These are phyloP conservation scores for Phytophthora nicotianae DNA, from an alignment of 352 stramenopile species.

Conservation along the genomic window DNA sequence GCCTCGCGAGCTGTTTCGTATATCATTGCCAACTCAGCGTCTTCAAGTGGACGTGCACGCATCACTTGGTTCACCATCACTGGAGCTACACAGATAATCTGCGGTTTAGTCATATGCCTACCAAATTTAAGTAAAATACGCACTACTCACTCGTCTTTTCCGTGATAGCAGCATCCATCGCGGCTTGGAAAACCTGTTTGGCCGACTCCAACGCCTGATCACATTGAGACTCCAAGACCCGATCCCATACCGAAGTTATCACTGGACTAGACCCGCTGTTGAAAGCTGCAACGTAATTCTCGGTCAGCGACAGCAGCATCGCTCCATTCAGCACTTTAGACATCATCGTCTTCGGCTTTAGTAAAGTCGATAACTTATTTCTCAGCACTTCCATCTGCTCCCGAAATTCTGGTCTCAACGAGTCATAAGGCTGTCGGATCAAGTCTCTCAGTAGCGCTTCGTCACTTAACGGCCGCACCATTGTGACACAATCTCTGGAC, in stretches of 20 bases:
- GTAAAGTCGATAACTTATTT: slow-evolving; percentile 52
- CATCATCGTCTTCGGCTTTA: slow-evolving; percentile 75
- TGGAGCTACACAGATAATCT: slow-evolving; percentile 26
- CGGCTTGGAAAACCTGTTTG: slow-evolving; percentile 48
- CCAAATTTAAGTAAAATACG: neutral
- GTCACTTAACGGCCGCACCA: slow-evolving; percentile 77
- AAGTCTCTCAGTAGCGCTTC: slow-evolving; percentile 62
- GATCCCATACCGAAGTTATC: slow-evolving; percentile 84
- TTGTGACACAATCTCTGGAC: slow-evolving; percentile 76
- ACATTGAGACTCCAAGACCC: slow-evolving; percentile 76
- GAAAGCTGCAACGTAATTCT: slow-evolving; percentile 72
- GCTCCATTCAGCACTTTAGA: slow-evolving; percentile 59
- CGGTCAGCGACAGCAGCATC: slow-evolving; percentile 71
- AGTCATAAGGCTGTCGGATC: slow-evolving; percentile 59
- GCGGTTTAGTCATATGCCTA: slow-evolving; percentile 4
- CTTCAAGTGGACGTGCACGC: slow-evolving; percentile 40
- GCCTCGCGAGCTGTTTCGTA: slow-evolving; percentile 41
- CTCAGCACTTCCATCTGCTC: slow-evolving; percentile 66
- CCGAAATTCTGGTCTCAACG: slow-evolving; percentile 63
- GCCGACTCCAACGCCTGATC: slow-evolving; percentile 63
- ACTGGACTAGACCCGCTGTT: slow-evolving; percentile 74
- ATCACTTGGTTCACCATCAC: slow-evolving; percentile 39
- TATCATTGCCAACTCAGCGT: slow-evolving; percentile 32
- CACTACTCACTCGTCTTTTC: slow-evolving; percentile 45
- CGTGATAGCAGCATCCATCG: slow-evolving; percentile 36